Evolutionary conservation across 2,329 filamentous ascomycete species (phyloP).

Genomic region (Claviceps sorghi): DNA sequence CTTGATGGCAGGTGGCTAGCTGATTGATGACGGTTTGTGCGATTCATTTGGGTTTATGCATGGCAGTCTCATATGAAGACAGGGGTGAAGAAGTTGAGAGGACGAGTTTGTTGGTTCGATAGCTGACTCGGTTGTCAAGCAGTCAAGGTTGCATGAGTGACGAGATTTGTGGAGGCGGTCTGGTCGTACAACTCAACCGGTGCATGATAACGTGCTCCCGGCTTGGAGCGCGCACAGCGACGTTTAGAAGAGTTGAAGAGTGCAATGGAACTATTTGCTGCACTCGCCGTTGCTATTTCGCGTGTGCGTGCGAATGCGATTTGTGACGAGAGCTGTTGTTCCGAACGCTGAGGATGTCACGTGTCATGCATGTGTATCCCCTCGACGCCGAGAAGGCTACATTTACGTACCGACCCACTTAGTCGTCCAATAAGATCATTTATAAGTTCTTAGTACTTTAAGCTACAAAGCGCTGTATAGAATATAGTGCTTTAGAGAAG

Average conservation of each 20-base stretch:
- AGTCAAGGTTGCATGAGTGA: not conserved
- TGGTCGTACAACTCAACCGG: constrained; percentile 6
- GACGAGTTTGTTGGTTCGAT: constrained; percentile 1
- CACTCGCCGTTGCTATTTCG: not conserved
- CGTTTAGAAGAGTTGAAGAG: constrained; percentile 3
- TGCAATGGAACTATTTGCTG: not conserved
- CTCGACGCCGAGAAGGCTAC: no score
- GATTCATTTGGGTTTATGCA: constrained; percentile 8
- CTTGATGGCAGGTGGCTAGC: constrained; percentile 16
- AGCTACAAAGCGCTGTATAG: no score
- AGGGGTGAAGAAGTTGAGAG: not conserved
- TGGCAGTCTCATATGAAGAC: constrained; percentile 6
- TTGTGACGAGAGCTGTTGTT: no score
- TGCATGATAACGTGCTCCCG: constrained; percentile 4
- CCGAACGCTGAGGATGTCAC: not conserved
- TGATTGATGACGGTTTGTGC: constrained; percentile 14
- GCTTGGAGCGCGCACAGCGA: constrained; percentile 3
- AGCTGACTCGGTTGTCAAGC: constrained; percentile 3
- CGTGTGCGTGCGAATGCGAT: not conserved
- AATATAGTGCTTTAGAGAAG: no score
- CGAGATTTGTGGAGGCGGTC: not conserved
- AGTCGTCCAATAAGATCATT: no score
- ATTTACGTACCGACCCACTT: no score
- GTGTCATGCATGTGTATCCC: not conserved
- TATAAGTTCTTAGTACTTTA: no score